These are phyloP conservation scores for Jamesozyma rosinii DNA, from an alignment of 805 yeast species.

Conservation along the genomic window DNA sequence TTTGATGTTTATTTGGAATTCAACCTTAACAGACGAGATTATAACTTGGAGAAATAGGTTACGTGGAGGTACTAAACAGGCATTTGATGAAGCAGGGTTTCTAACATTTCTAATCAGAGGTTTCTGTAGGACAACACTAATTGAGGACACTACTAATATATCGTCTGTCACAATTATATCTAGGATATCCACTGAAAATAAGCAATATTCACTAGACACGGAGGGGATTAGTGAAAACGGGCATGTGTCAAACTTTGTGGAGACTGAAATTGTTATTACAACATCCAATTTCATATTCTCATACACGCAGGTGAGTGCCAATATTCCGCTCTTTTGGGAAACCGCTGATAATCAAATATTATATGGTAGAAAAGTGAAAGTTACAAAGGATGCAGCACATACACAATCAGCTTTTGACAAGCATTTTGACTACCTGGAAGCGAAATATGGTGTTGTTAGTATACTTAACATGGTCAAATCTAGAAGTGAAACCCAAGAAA, in stretches of 20 bases:
- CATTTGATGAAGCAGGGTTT: constrained; percentile 60
- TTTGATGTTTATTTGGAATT: constrained; percentile 84
- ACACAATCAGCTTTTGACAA: constrained; percentile 78
- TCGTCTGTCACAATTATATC: constrained; percentile 65
- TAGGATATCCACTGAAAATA: constrained; percentile 80
- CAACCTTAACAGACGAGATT: constrained; percentile 71
- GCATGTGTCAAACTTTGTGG: constrained; percentile 82
- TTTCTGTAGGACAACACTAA: constrained; percentile 59
- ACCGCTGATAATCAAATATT: constrained; percentile 60
- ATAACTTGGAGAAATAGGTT: constrained; percentile 61
- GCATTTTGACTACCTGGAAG: constrained; percentile 63
- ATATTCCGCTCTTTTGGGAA: constrained; percentile 93
- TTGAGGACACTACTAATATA: constrained; percentile 18
- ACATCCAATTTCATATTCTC: constrained; percentile 47
- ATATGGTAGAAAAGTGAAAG: constrained; percentile 66
- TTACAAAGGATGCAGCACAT: constrained; percentile 74
- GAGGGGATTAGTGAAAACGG: constrained; percentile 91
- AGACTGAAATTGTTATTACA: constrained; percentile 72
- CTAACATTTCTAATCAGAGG: constrained; percentile 84
- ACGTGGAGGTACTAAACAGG: constrained; percentile 45
- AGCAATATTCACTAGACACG: constrained; percentile 77
- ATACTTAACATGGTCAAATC: constrained; percentile 63
- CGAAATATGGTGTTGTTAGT: constrained; percentile 78
- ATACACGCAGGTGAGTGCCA: constrained; percentile 79
- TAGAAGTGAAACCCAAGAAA: constrained; percentile 59